These are phyloP conservation scores for Phytophthora brassicae DNA, from an alignment of 352 stramenopile species.

Conservation along the genomic window DNA sequence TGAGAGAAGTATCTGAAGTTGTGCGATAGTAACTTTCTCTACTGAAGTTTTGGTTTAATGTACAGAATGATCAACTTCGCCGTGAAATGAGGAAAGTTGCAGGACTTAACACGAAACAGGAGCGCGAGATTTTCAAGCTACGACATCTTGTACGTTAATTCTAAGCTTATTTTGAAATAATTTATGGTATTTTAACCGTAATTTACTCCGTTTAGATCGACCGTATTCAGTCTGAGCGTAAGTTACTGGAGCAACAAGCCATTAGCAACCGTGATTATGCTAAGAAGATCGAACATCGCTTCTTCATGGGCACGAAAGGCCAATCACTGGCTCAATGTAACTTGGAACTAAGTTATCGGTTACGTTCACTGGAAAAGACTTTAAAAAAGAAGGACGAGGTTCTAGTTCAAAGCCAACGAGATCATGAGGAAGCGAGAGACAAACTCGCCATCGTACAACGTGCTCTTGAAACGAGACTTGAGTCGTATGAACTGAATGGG, in stretches of 20 bases:
- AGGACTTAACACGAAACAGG: constrained; percentile 40
- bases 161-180: background rate
- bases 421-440: constrained; percentile 43
- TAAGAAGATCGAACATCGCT: constrained; percentile 84
- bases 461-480: constrained; percentile 68
- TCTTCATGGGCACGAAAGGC: constrained; percentile 73
- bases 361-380: constrained; percentile 46
- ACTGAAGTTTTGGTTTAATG: background rate
- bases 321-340: constrained; percentile 70
- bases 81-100: constrained; percentile 50
- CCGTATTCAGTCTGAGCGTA: constrained; percentile 72
- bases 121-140: constrained; percentile 66
- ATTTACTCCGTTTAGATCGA: constrained; percentile 48
- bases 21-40: background rate
- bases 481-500: constrained; percentile 65
- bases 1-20: constrained; percentile 2
- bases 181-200: background rate
- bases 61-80: constrained; percentile 59
- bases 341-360: constrained; percentile 44
- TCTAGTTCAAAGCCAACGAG: constrained; percentile 26
- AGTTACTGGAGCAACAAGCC: constrained; percentile 77
- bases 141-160: constrained; percentile 45
- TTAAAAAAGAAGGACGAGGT: constrained; percentile 29
- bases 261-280: constrained; percentile 83
- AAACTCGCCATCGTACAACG: constrained; percentile 74